Conservation (phyloP, 495 filamentous ascomycete species). For the Thermothielavioides terrestris region DNA sequence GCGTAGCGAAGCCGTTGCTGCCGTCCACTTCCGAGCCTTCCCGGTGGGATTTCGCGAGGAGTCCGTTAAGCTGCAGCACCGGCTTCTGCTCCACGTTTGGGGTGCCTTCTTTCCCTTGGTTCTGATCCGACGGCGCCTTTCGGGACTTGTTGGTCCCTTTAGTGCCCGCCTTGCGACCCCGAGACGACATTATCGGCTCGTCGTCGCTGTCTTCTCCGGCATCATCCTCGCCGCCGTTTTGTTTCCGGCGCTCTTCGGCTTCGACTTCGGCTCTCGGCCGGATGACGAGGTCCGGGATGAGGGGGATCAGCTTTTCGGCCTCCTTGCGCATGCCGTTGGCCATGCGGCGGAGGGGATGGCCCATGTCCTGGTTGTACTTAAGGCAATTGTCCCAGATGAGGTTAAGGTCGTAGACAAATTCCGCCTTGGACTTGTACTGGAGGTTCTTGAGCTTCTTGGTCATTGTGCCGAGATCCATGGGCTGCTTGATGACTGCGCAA, state of each 20-base stretch:
- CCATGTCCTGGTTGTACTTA: conserved; percentile 84
- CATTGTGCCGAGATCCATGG: conserved; percentile 97
- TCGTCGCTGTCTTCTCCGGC: conserved; percentile 88
- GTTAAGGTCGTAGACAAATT: conserved; percentile 88
- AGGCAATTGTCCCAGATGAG: conserved; percentile 96
- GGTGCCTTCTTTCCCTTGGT: conserved; percentile 77
- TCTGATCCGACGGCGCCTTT: conserved; percentile 65
- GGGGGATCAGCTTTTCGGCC: conserved; percentile 86
- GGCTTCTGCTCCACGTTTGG: conserved; percentile 59
- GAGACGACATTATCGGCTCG: conserved; percentile 95
- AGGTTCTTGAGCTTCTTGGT: conserved; percentile 91
- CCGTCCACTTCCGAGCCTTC: conserved; percentile 51
- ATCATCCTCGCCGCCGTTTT: conserved; percentile 68
- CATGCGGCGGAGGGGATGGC: conserved; percentile 83
- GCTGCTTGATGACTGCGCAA: conserved; percentile 90
- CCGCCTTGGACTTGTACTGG: conserved; percentile 84
- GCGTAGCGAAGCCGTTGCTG: conserved; percentile 79
- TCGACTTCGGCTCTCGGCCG: conserved; percentile 89
- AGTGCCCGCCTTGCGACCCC: conserved; percentile 81
- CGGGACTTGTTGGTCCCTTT: conserved; percentile 68
- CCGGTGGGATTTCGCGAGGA: conserved; percentile 37
- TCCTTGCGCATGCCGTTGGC: conserved; percentile 94
- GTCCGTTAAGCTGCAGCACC: conserved; percentile 44
- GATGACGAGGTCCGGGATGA: conserved; percentile 89
- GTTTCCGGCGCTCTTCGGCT: conserved; percentile 82